phyloP scores from a whole-genome alignment of 164 flowering plant species.

The Saururus chinensis region DNA sequence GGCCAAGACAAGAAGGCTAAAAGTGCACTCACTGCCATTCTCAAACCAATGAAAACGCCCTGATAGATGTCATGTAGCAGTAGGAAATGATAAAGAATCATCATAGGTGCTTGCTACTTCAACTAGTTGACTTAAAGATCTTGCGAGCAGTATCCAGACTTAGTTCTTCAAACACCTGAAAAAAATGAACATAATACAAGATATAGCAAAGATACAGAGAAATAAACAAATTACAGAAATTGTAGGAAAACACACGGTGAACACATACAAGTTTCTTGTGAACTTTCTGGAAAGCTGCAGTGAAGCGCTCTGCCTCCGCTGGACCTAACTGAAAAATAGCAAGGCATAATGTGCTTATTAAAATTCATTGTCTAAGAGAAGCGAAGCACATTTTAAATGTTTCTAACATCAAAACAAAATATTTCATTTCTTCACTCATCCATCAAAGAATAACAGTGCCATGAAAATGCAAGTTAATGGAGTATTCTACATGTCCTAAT shows the following conservation, averaged over 20 bases:
- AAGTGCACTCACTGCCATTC: too few species aligned
- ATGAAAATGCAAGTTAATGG: too few species aligned
- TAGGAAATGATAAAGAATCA: background rate
- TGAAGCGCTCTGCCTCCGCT: conserved; percentile 37
- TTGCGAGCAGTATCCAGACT: conserved; percentile 28
- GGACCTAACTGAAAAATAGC: conserved; percentile 25
- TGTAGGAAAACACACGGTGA: background rate
- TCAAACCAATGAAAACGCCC: too few species aligned
- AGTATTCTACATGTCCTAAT: background rate
- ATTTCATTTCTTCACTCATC: background rate
- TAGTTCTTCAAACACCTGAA: conserved; percentile 31
- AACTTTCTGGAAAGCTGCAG: conserved; percentile 33
- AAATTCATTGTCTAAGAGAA: background rate
- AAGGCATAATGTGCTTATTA: background rate
- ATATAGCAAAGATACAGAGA: background rate
- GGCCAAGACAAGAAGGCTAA: too few species aligned
- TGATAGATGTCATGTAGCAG: background rate
- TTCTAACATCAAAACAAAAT: background rate
- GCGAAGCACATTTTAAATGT: background rate
- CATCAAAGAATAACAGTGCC: background rate
- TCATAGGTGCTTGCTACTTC: background rate
- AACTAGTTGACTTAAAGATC: conserved; percentile 15
- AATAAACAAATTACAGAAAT: background rate
- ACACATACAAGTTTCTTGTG: conserved; percentile 36
- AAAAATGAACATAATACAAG: background rate